Evolutionary conservation across 1,284 basidiomycete species (phyloP), one percentile per base, ranked within the genome.

Genomic region (Cryptococcus sp.): DNA sequence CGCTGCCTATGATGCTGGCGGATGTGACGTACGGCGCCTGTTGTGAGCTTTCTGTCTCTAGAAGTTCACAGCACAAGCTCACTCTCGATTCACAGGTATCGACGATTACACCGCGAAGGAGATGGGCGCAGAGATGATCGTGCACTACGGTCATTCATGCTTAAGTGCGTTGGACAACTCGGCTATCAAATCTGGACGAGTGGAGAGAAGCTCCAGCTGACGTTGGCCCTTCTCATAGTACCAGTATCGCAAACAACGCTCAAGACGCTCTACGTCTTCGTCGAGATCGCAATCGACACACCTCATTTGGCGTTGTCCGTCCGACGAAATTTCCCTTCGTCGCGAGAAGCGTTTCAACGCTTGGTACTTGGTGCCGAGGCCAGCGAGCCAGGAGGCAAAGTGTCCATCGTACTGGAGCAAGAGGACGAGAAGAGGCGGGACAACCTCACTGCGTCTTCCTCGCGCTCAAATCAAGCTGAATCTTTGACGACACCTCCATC

Each of bases 21-120:
- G 96, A 99, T 80, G 96, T 99, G 22, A 99, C 96, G 0, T 99
- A 99, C 71, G 79, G 96, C 16, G 96, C 96, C 23, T 99, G 96
- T 78, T 99, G 96, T 65, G 47, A 62, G 69, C 59, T 11, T 27
- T 7, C 11, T 10, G 11, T 20, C 27, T 6, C 17, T n/a, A 13
- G n/a, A 8, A 35, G 8, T 39, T 51, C 8, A 15, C 38, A 6
- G 20, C 16, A 38, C 38, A 16, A 16, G 19, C 19, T 47, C 23
- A 47, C 40, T 16, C 8, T 30, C 27, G 7, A 39, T 7, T 40
- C 50, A 69, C 50, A 71, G 69, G 69, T 72, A 89, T 99, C 59
- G 96, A 99, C 74, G 96, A 99, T 78, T 99, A 92, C 75, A 98
- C 95, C 0, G 96, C 96, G 0, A 86, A 90, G 53, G 95, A 94